A percentile compares a stretch with the other conserved stretches of the same genome.
Conservation (phyloP, 768 basidiomycete species). For the Mycena polygramma region DNA sequence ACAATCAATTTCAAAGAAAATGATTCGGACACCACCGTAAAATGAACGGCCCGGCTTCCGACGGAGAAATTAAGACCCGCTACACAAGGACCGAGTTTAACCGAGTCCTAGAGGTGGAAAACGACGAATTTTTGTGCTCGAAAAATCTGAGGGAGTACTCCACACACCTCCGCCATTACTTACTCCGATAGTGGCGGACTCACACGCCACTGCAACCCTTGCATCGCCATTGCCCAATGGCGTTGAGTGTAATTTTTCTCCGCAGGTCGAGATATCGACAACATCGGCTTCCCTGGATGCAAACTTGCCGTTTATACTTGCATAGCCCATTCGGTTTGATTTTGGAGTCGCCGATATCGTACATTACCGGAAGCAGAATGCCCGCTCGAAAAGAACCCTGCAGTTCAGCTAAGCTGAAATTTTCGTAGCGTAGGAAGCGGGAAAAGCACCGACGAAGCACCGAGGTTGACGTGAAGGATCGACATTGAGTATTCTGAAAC, state of each 20-base stretch:
- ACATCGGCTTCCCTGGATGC: not conserved
- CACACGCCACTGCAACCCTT: not conserved
- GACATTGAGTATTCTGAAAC: no score
- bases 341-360: not conserved
- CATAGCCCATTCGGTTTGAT: not conserved
- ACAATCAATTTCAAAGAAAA: slow-evolving; percentile 1
- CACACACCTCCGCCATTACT: not conserved
- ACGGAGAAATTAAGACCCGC: no score
- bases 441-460: no score
- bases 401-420: not conserved
- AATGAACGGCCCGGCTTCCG: not conserved
- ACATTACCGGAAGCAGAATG: not conserved
- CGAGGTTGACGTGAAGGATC: no score
- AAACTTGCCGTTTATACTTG: not conserved
- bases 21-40: not conserved
- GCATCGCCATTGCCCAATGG: not conserved
- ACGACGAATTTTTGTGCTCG: not conserved
- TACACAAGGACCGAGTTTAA: no score
- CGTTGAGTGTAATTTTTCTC: not conserved
- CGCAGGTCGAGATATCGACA: not conserved
- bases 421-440: not conserved
- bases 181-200: not conserved
- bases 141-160: not conserved
- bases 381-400: not conserved
- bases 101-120: not conserved